Base-by-base conservation (phyloP, 495 filamentous ascomycete species). In the Tuber magnatum region DNA sequence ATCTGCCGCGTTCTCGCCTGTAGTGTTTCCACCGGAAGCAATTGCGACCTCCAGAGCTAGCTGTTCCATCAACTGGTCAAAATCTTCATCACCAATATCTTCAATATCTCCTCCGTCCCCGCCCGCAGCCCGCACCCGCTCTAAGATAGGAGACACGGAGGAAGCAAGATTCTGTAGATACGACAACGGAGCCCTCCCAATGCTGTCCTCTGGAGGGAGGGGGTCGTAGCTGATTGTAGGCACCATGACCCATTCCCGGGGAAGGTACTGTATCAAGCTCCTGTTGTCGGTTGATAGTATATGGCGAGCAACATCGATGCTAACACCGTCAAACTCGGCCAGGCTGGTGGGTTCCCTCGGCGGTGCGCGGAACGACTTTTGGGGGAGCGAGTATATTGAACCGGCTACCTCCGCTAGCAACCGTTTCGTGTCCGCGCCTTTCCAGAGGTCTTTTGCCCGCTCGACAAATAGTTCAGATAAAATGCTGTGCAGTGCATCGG, bases 391-490 rank as follows among this genome's bases (percentile, higher is more conserved):
- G 48, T 82, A 80, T 5, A 87, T 84, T 42, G 88, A 89, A 41
- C 89, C 86, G 42, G 90, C 92, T 28, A 92, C 88, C 77, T 94
- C 90, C 40, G 91, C 87, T 2, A 99, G 86, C 7, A 97, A 84
- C 41, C 88, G 85, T 1, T 88, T 88, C 14, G 90, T 88, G 78
- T 92, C 90, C 0, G 94, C 88, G 1, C 91, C 93, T 76, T 92
- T 93, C 96, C 96, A 99, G 24, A 97, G 86, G 80, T 97, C 93
- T 81, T 94, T 95, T 4, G 92, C 88, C 43, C 90, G 89, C 38
- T 89, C 85, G 51, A 94, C 88, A 83, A 97, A 98, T 0, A 97
- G 86, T 77, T 92, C 89, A 3, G 90, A 89, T 73, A 94, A 85
- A 18, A 98, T 35, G 6, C 40, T 42, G 48, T 83, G 78, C 10